phyloP scores from a whole-genome alignment of 2,329 filamentous ascomycete species.

The Akanthomyces muscarius region DNA sequence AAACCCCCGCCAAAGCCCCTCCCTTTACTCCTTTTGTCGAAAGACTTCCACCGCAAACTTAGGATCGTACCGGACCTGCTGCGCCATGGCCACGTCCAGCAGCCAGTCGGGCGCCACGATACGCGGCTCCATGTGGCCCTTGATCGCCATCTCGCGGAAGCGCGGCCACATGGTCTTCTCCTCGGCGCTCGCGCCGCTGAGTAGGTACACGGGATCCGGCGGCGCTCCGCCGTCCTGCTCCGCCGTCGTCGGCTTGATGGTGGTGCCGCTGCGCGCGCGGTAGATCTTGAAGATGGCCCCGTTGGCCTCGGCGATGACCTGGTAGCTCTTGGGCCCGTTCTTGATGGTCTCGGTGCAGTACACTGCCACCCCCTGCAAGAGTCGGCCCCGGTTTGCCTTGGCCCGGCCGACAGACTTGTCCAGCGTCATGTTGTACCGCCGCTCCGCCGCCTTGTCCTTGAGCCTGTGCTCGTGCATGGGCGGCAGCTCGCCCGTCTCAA shows the following conservation, averaged over 20 bases:
- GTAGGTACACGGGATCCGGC: conserved; percentile 74
- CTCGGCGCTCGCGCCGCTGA: conserved; percentile 62
- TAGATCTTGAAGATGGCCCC: conserved; percentile 79
- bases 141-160: conserved; percentile 74
- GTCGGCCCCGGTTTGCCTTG: conserved; percentile 67
- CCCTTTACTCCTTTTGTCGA: conserved; percentile 27
- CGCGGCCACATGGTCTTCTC: conserved; percentile 74
- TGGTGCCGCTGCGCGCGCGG: conserved; percentile 65
- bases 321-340: conserved; percentile 80
- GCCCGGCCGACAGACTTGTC: conserved; percentile 66
- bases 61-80: conserved; percentile 66
- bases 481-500: conserved; percentile 64
- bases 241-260: conserved; percentile 60
- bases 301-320: conserved; percentile 81
- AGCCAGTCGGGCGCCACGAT: conserved; percentile 89
- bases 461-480: conserved; percentile 63
- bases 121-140: conserved; percentile 72
- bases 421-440: conserved; percentile 65
- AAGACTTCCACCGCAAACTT: conserved; percentile 54
- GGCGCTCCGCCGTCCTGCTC: conserved; percentile 59
- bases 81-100: conserved; percentile 82
- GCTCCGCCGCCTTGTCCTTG: conserved; percentile 68
- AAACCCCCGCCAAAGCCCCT: neutral
- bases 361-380: conserved; percentile 72
- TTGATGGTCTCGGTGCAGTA: conserved; percentile 79